Evolutionary conservation across 1,284 basidiomycete genomes (phyloP).

Genomic region (Cerrena zonata): DNA sequence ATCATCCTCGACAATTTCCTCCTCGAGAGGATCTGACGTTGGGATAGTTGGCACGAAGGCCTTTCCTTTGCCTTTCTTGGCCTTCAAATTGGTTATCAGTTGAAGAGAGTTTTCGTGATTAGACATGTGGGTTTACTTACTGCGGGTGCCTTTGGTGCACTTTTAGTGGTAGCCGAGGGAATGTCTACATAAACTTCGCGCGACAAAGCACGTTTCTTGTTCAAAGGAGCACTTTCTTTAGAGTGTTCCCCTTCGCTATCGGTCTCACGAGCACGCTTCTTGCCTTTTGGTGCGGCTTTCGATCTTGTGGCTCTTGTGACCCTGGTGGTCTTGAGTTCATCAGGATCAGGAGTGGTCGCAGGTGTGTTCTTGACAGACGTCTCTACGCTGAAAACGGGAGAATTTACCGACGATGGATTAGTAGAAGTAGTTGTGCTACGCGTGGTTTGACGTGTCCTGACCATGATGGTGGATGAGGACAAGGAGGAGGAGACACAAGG

Average conservation of each 20-base stretch:
- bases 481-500: not conserved
- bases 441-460: slow-evolving; percentile 13
- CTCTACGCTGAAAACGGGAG: slow-evolving; percentile 43
- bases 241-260: slow-evolving; percentile 12
- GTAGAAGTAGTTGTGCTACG: slow-evolving; percentile 24
- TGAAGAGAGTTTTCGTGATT: not conserved
- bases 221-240: no score
- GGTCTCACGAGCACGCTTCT: slow-evolving; percentile 29
- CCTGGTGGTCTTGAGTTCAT: slow-evolving; percentile 17
- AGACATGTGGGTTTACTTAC: not conserved
- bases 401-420: slow-evolving; percentile 29
- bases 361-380: slow-evolving; percentile 36
- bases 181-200: not conserved
- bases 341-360: slow-evolving; percentile 34
- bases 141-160: not conserved
- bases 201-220: not conserved
- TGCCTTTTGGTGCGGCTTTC: slow-evolving; percentile 2
- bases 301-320: slow-evolving; percentile 2
- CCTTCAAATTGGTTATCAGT: not conserved
- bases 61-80: slow-evolving; percentile 21
- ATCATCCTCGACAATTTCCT: slow-evolving; percentile 24
- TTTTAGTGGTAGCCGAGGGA: not conserved
- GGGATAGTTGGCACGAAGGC: slow-evolving; percentile 34
- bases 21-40: slow-evolving; percentile 13
- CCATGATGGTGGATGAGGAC: slow-evolving; percentile 7